Evolutionary conservation across 176 grass and related monocot species (phyloP).

Genomic region (Tillandsia fasciculata): DNA sequence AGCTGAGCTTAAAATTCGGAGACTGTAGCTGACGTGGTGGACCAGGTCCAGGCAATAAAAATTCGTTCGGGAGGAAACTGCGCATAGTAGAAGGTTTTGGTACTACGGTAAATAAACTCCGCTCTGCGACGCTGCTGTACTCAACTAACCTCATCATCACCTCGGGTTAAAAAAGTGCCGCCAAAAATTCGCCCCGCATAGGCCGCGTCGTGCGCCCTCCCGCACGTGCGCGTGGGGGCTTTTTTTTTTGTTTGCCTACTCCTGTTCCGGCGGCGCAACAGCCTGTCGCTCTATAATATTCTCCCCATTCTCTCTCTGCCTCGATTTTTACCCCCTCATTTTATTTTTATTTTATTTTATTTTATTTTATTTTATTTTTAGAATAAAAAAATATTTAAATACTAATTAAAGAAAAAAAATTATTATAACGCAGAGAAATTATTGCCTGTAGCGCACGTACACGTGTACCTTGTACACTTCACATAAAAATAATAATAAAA

Average conservation of each 20-base stretch:
- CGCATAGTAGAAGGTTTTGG: too few species aligned
- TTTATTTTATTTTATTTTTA: too few species aligned
- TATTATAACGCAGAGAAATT: too few species aligned
- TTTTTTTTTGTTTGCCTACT: not conserved
- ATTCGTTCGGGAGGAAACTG: too few species aligned
- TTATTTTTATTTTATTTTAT: not conserved
- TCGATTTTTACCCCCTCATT: not conserved
- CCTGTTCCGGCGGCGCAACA: slow-evolving; percentile 2
- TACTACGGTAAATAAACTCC: too few species aligned
- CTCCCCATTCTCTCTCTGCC: not conserved
- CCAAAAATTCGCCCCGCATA: not conserved
- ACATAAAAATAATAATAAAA: too few species aligned
- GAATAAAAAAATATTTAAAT: too few species aligned
- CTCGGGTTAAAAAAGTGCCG: not conserved
- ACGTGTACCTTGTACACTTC: too few species aligned
- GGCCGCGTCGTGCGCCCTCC: not conserved
- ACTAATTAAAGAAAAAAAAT: not conserved
- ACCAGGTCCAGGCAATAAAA: too few species aligned
- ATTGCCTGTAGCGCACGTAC: too few species aligned
- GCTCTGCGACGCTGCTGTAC: not conserved
- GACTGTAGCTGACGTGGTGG: too few species aligned
- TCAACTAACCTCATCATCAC: not conserved
- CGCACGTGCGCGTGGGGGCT: not conserved
- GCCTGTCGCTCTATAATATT: not conserved
- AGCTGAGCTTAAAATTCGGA: too few species aligned